Base-by-base conservation (phyloP, 495 filamentous ascomycete species). In the Annulohypoxylon stygium region DNA sequence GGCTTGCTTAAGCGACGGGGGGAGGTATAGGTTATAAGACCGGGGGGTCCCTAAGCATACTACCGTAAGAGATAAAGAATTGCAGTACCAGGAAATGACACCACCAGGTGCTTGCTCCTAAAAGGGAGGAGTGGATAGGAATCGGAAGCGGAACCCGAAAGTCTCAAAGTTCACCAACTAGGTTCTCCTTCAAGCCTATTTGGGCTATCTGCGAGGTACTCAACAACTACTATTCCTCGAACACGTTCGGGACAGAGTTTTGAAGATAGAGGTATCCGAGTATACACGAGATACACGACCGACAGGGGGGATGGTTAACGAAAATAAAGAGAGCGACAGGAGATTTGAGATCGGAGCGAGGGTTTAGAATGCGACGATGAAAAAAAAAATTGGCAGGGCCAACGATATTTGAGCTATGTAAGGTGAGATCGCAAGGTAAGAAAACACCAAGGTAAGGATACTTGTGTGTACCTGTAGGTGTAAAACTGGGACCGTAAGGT, bases 101-200 rank as follows among this genome's bases (percentile, higher is more conserved):
- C 68, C 69, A 73, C 73, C 62, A 76, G 67, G 63, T 74, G 74
- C 70, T 75, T 73, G 73, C 75, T 78, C 77, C 67, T 82, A 71
- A 72, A 75, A 65, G 67, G 69, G 79, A 81, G 82, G 78, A 82
- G 80, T 74, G 79, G 77, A 67, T 76, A 82, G 75, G 78, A 71
- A 79, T 79, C 82, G 82, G 81, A 83, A 82, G 75, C 76, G 76
- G 75, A 72, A 77, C 81, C 80, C 80, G 81, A 80, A 75, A 67
- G 78, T 81, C 80, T 82, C 76, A 80, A 80, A 73, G 78, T 78
- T 76, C 76, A 70, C 78, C 80, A 81, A 80, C 81, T 75, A 76
- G 78, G 71, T 73, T 76, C 66, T 65, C 53, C 69, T 70, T 69
- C 69, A 76, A 69, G 67, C 75, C 70, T 71, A 68, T 70, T 70